Conservation (phyloP, 495 filamentous ascomycete genomes). For the Trichocladium antarcticum region DNA sequence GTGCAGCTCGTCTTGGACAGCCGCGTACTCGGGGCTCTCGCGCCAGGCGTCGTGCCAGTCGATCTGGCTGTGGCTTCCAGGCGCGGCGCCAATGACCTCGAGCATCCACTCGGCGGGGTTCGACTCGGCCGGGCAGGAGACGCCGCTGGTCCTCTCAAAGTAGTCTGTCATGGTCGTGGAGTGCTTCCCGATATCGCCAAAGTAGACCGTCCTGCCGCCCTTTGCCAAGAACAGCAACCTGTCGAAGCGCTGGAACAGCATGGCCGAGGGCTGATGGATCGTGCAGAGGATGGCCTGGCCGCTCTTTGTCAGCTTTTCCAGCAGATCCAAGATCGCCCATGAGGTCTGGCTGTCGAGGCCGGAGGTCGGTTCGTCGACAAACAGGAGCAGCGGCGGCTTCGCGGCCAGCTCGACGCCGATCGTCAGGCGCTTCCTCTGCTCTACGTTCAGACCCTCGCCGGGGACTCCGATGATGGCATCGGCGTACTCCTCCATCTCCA, state of each 20-base stretch:
- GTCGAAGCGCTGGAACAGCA: constrained; percentile 88
- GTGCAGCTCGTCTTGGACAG: constrained; percentile 57
- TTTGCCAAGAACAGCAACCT: constrained; percentile 69
- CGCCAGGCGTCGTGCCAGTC: constrained; percentile 82
- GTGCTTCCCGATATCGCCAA: constrained; percentile 77
- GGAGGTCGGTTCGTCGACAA: constrained; percentile 83
- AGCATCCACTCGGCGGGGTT: constrained; percentile 97
- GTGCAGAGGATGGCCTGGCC: constrained; percentile 86
- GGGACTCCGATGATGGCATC: constrained; percentile 82
- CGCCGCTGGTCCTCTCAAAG: constrained; percentile 70
- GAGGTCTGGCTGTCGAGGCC: constrained; percentile 79
- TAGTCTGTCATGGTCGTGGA: constrained; percentile 61
- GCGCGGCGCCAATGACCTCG: constrained; percentile 83
- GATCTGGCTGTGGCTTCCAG: constrained; percentile 60
- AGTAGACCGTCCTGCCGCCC: constrained; percentile 81
- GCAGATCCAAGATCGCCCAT: constrained; percentile 68
- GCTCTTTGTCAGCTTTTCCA: constrained; percentile 70
- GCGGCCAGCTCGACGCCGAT: constrained; percentile 89
- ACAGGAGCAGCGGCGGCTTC: constrained; percentile 79
- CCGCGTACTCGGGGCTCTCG: constrained; percentile 57
- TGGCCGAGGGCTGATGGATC: constrained; percentile 85
- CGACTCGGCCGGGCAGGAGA: constrained; percentile 60
- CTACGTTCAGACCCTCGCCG: constrained; percentile 84
- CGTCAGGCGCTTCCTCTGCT: constrained; percentile 79
- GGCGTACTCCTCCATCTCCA: constrained; percentile 80